phyloP scores from a whole-genome alignment of 2,329 filamentous ascomycete genomes.

The Fusarium anguioides region DNA sequence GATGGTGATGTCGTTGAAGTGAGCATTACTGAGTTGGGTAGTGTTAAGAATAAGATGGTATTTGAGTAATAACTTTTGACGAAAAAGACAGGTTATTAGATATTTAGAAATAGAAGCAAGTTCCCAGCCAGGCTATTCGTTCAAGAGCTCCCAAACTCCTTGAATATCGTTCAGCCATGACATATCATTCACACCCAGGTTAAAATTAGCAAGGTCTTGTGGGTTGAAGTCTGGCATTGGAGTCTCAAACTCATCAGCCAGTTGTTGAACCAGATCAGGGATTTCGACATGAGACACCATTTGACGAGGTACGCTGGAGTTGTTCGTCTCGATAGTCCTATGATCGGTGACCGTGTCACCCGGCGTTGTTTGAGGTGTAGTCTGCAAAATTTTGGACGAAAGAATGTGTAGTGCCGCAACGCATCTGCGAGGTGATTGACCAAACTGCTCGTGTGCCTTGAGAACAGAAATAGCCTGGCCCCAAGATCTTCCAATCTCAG shows the following conservation, averaged over 20 bases:
- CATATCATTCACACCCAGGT: constrained; percentile 49
- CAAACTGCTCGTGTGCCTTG: constrained; percentile 49
- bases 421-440: constrained; percentile 49
- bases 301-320: not conserved
- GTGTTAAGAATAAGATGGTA: constrained; percentile 53
- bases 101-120: not conserved
- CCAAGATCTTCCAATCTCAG: constrained; percentile 47
- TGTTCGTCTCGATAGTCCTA: not conserved
- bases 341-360: not conserved
- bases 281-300: not conserved
- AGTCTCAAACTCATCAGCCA: constrained; percentile 38
- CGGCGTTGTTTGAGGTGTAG: not conserved
- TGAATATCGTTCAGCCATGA: constrained; percentile 51
- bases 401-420: constrained; percentile 50
- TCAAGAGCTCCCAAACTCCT: constrained; percentile 47
- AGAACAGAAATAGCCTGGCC: constrained; percentile 49
- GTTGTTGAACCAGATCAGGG: constrained; percentile 28
- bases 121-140: constrained; percentile 18
- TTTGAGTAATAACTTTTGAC: constrained; percentile 43
- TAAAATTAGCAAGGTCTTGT: constrained; percentile 44
- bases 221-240: constrained; percentile 37
- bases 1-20: constrained; percentile 58
- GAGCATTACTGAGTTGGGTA: constrained; percentile 51
- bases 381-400: constrained; percentile 49
- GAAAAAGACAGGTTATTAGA: not conserved